Base-by-base conservation (phyloP, 306 rosid species). In the Crotalaria pallida region DNA sequence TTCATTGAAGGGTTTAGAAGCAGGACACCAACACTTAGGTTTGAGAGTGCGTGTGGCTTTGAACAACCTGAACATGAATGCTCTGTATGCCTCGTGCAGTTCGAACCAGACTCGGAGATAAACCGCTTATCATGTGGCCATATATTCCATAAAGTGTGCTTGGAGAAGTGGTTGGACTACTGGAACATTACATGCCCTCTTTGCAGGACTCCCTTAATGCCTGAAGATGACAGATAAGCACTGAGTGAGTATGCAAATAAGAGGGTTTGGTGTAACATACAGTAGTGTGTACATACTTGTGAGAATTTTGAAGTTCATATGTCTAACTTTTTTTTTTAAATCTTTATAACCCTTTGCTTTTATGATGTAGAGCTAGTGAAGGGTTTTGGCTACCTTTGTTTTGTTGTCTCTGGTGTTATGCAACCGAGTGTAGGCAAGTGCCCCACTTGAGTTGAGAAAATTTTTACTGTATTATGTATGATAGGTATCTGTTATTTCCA, bases 111-210 rank as follows among this genome's bases (percentile, higher is more conserved):
- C 58, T 94, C 97, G 0, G 89, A 84, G 88, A 83, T 88, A 59
- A 91, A 87, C 73, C 81, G 75, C 58, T 70, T 94, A 53, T 74
- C 88, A 1, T 94, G 98, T 41, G 98, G 97, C 62, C 98, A 94
- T 80, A 58, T 91, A 72, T 94, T 94, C 53, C 97, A 91, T 67
- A 82, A 77, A 75, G 82, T 67, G 1, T 94, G 98, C 89, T 83
- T 94, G 84, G 92, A 88, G 78, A 88, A 88, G 84, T 94, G 98
- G 92, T 27, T 94, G 87, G 91, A 79, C 52, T 88, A 91, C 70
- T 90, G 90, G 96, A 94, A 91, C 89, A 65, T 88, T 29, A 94
- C 98, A 34, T 94, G 98, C 74, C 98, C 98, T 26, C 96, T 87
- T 83, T 94, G 97, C 79, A 87, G 96, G 86, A 83, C 87, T 69